phyloP scores from a whole-genome alignment of 306 rosid species.

The Quercus robur region DNA sequence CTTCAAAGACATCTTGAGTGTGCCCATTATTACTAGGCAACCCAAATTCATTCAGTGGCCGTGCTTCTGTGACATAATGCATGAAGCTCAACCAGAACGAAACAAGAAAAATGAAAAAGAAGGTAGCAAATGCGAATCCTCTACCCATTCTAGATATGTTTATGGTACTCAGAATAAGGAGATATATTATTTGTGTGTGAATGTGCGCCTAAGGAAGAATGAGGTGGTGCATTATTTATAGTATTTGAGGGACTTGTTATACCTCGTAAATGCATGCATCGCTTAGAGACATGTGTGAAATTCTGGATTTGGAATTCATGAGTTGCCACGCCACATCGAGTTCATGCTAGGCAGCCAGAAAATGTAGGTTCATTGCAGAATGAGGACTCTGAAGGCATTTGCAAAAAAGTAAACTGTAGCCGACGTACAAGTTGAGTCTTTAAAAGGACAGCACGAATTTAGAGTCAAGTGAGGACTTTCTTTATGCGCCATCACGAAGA shows the following conservation, averaged over 20 bases:
- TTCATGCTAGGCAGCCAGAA: no score
- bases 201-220: constrained; percentile 1
- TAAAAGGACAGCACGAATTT: constrained; percentile 6
- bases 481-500: no score
- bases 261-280: neutral
- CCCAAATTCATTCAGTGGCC: constrained; percentile 28
- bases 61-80: constrained; percentile 15
- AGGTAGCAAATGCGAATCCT: constrained; percentile 18
- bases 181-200: no score
- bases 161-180: no score
- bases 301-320: neutral
- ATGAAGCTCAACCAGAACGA: constrained; percentile 15
- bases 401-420: no score
- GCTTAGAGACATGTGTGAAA: neutral
- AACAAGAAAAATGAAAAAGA: constrained; percentile 16
- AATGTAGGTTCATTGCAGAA: neutral
- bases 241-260: neutral
- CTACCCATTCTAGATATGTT: constrained; percentile 20
- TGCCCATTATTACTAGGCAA: neutral
- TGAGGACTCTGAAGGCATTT: neutral
- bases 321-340: neutral
- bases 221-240: constrained; percentile 21
- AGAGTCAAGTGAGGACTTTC: neutral
- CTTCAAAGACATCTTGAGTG: neutral
- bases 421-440: neutral